Percentiles rank a stretch among this genome's conserved stretches.
Evolutionary conservation across 352 stramenopile genomes (phyloP).

Genomic region (Aphanomyces astaci): DNA sequence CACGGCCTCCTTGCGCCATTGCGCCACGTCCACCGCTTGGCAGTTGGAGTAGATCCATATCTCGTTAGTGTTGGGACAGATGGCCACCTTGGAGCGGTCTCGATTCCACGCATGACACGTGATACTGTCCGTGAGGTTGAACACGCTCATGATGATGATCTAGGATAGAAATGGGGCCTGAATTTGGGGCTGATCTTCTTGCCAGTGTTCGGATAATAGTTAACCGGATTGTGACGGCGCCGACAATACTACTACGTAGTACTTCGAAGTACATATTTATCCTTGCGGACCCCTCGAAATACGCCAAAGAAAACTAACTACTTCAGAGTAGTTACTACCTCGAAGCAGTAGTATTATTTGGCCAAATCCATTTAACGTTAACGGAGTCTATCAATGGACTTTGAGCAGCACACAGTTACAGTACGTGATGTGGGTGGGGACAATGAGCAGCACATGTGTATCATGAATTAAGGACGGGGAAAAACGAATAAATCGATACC

Average conservation of each 20-base stretch:
- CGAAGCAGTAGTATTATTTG: too few species aligned
- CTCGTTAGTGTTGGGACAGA: constrained; percentile 90
- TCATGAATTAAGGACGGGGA: too few species aligned
- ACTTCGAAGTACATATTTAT: too few species aligned
- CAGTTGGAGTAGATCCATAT: constrained; percentile 89
- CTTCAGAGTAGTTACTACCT: too few species aligned
- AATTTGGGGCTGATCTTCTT: not conserved
- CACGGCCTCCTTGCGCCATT: constrained; percentile 81
- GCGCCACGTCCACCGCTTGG: constrained; percentile 55
- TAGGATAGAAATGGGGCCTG: not conserved
- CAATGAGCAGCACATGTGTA: too few species aligned
- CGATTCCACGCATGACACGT: constrained; percentile 90
- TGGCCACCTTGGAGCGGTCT: constrained; percentile 81
- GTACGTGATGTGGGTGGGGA: too few species aligned
- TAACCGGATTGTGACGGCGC: not conserved
- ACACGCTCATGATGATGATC: constrained; percentile 37
- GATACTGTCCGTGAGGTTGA: constrained; percentile 75
- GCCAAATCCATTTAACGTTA: too few species aligned
- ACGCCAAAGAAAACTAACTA: not conserved
- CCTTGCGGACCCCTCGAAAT: not conserved
- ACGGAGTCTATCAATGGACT: too few species aligned
- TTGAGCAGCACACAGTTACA: too few species aligned
- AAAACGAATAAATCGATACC: too few species aligned
- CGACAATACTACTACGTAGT: too few species aligned
- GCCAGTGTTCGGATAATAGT: not conserved